These are phyloP conservation scores for Pleodorina starrii DNA, from an alignment of 139 green algal genomes.

Conservation along the genomic window DNA sequence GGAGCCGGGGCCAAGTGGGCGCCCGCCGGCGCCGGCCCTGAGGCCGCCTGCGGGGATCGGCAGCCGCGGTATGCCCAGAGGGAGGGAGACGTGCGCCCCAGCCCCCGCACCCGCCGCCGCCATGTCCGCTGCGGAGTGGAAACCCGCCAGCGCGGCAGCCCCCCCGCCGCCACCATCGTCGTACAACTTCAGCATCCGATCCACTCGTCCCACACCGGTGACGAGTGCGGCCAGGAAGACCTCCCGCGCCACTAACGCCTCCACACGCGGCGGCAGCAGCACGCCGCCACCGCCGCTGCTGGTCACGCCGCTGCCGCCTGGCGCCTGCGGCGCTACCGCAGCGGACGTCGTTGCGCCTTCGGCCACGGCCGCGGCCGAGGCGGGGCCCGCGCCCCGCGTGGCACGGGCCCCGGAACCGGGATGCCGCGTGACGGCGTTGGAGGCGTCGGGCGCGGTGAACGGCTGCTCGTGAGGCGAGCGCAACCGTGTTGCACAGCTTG, in stretches of 20 bases:
- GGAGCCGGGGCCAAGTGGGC: background rate
- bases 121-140: background rate
- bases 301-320: background rate
- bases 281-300: constrained; percentile 24
- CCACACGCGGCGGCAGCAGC: background rate
- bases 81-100: background rate
- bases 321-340: background rate
- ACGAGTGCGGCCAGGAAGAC: constrained; percentile 41
- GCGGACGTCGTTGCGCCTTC: background rate
- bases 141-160: background rate
- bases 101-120: too few species aligned
- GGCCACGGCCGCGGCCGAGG: too few species aligned
- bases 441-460: too few species aligned
- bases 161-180: background rate
- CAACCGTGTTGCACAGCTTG: too few species aligned
- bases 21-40: background rate
- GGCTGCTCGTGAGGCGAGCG: too few species aligned
- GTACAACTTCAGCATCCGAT: constrained; percentile 26
- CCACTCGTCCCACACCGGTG: background rate
- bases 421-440: too few species aligned
- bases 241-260: background rate
- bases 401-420: too few species aligned
- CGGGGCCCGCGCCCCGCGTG: too few species aligned
- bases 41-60: background rate
- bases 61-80: constrained; percentile 2